Base-by-base conservation (phyloP, 176 grass and related monocot species). In the Aegilops speltoides region DNA sequence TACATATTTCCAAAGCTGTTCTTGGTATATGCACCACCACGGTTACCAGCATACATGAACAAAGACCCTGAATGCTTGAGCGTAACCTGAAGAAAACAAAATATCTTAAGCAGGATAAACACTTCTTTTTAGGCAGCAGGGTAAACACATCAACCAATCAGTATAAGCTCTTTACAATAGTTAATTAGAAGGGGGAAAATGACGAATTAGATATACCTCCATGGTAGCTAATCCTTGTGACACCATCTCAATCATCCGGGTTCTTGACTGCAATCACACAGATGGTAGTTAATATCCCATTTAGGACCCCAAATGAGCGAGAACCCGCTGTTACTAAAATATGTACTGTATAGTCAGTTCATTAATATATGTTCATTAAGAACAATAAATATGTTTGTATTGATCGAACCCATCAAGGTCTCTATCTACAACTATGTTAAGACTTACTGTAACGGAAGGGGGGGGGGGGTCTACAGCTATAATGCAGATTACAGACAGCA, bases 11-110 rank as follows among this genome's bases (percentile, higher is more conserved):
- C 97, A 80, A 89, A 96, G 77, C 90, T 96, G 65, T 96, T 98
- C 79, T 98, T 98, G 8, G 97, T 87, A 88, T 98, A 98, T 90
- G 97, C 93, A 74, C 97, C 92, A 68, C 96, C 93, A 81, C 74
- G 79, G 77, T 96, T 79, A 60, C 94, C 97, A 52, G 96, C 92
- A 89, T 98, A 96, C 93, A 98, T 98, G 82, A 98, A 98, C 26
- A 98, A 89, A 13, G 96, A 98, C 22, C 97, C 97, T 7, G 94
- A 98, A 83, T 98, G 97, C 82, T 94, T 98, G 10, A 98, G 97
- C 1, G 93, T 94, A 16, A 96, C 97, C 97, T 96, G 73, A 23
- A 87, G 56, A 59, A 73, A 76, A 45, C 14, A 77, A 33, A 73
- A 61, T 17, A 84, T 77, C 32, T 76, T 65, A 56, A 90, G 38